Percentiles rank a stretch among this genome's conserved stretches.
Evolutionary conservation across 2,329 filamentous ascomycete genomes (phyloP).

Genomic region (Akanthomyces uredinophilus): DNA sequence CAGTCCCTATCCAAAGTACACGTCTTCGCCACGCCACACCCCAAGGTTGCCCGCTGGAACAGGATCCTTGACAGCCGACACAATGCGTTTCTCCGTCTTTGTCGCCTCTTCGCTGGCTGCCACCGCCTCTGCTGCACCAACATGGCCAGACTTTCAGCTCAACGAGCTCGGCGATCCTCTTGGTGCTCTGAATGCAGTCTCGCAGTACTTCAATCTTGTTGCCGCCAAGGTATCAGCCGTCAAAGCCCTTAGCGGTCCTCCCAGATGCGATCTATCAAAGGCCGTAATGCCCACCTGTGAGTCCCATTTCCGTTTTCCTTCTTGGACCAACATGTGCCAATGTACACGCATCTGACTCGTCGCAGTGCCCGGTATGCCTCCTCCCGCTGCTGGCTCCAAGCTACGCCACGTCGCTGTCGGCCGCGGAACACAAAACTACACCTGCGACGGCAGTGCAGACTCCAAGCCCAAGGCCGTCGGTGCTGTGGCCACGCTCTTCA

Average conservation of each 20-base stretch:
- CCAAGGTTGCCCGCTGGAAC: neutral
- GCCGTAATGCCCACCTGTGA: slow-evolving; percentile 42
- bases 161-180: slow-evolving; percentile 32
- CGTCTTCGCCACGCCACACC: slow-evolving; percentile 1
- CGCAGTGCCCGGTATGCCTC: slow-evolving; percentile 48
- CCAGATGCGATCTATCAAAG: slow-evolving; percentile 50
- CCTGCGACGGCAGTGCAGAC: slow-evolving; percentile 58
- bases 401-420: slow-evolving; percentile 80
- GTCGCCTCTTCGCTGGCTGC: slow-evolving; percentile 40
- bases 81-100: slow-evolving; percentile 48
- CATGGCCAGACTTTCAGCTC: slow-evolving; percentile 33
- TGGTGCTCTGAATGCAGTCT: slow-evolving; percentile 42
- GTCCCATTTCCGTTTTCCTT: neutral
- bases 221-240: slow-evolving; percentile 49
- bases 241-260: slow-evolving; percentile 35
- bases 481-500: slow-evolving; percentile 80
- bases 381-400: slow-evolving; percentile 52
- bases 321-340: too few species aligned
- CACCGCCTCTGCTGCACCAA: slow-evolving; percentile 44
- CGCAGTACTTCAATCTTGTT: slow-evolving; percentile 57
- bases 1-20: neutral
- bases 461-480: slow-evolving; percentile 62
- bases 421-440: slow-evolving; percentile 91
- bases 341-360: neutral
- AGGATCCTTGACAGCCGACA: slow-evolving; percentile 23